Evolutionary conservation across 2,329 filamentous ascomycete genomes (phyloP).

Genomic region (Pseudocercospora pini-densiflorae): DNA sequence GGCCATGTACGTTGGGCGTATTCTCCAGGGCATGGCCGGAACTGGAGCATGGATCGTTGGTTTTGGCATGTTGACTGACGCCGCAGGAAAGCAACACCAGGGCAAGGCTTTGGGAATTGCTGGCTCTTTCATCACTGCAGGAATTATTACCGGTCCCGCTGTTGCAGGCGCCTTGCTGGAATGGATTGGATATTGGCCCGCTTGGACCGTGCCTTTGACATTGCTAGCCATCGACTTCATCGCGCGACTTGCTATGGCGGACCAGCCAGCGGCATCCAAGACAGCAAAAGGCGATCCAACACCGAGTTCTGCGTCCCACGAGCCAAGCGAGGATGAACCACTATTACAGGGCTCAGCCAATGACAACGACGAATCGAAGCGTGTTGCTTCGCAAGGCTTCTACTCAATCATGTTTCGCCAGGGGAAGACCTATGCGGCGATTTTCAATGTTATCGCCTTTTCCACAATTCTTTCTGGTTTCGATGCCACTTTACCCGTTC

Average conservation of each 20-base stretch:
- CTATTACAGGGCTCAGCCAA: constrained; percentile 4
- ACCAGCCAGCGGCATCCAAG: constrained; percentile 7
- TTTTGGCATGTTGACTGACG: constrained; percentile 27
- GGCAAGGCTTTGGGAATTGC: constrained; percentile 26
- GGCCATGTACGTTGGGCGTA: constrained; percentile 22
- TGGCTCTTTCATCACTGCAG: constrained; percentile 20
- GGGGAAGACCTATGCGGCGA: constrained; percentile 11
- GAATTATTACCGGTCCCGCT: constrained; percentile 23
- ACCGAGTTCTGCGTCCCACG: neutral
- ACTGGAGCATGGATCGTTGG: constrained; percentile 26
- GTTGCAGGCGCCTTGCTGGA: constrained; percentile 20
- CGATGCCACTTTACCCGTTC: constrained; percentile 26
- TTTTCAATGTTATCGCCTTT: constrained; percentile 24
- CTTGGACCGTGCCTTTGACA: constrained; percentile 24
- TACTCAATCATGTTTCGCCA: constrained; percentile 22
- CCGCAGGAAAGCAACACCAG: constrained; percentile 18
- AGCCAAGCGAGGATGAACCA: constrained; percentile 3
- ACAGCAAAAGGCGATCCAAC: neutral
- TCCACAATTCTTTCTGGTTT: constrained; percentile 24
- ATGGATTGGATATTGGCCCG: constrained; percentile 27
- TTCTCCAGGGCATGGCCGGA: constrained; percentile 24
- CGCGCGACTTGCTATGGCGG: constrained; percentile 23
- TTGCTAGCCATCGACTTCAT: constrained; percentile 23
- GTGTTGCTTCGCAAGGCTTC: constrained; percentile 9
- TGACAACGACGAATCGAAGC: constrained; percentile 4